Evolutionary conservation across 768 basidiomycete genomes (phyloP), one percentile per base, ranked within the genome.

Genomic region (Termitomyces eurrhizus): DNA sequence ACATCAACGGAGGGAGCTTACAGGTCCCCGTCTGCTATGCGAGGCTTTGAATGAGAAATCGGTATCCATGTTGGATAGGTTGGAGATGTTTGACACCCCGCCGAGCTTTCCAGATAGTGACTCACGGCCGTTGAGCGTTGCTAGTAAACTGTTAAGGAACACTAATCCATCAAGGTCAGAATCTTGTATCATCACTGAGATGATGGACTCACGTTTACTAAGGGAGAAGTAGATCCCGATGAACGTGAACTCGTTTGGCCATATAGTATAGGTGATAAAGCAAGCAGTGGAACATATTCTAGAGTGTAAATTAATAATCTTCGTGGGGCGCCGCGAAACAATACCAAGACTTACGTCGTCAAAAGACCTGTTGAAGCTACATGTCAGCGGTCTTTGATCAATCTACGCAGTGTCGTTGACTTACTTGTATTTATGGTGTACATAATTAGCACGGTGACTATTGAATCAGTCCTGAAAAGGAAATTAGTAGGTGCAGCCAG

Each of bases 391-490:
- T 21, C n/a, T 21, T 44, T 21, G 21, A 8, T 44, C 42, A n/a
- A n/a, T 44, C 42, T 13, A 24, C 32, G 8, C 24, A 4, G 2
- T 29, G 2, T 45, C 11, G 2, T 48, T 7, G 32, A 68, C 77
- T 54, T 58, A 81, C 81, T 74, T 62, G 81, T 82, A 62, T 81
- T 82, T 56, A 84, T 73, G n/a, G 77, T 73, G 59, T 81, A 83
- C 57, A 78, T 54, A 61, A 83, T 77, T 26, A 84, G 67, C n/a
- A 74, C 67, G 16, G 72, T 76, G 9, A 83, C 65, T 4, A 83
- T 58, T 0, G 77, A 74, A 52, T 83, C 75, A 26, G 81, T 82
- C 52, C 81, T 80, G 49, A 7, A 11, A 46, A 32, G 49, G 39
- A 44, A 42, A 18, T 33, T 9, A 59, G 57, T 2, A 60, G 46